A percentile compares a stretch with the other conserved stretches of the same genome.
Evolutionary conservation across 306 rosid species (phyloP).

Genomic region (Ormosia emarginata): DNA sequence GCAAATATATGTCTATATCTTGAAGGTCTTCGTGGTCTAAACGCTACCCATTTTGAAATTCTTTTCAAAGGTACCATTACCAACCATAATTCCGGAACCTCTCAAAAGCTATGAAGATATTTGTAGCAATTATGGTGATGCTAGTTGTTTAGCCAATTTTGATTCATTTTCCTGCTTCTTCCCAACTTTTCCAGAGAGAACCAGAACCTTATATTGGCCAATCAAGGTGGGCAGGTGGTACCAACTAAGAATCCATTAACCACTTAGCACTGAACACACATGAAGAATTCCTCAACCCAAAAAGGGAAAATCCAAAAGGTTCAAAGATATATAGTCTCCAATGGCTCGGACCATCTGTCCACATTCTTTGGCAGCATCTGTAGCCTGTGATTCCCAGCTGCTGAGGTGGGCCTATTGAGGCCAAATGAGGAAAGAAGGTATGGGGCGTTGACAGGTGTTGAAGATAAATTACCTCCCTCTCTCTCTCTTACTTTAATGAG

Average conservation of each 20-base stretch:
- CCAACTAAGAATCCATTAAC: neutral
- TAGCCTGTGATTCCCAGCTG: neutral
- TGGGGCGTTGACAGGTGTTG: slow-evolving; percentile 55
- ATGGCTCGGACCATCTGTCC: neutral
- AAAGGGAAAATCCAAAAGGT: slow-evolving; percentile 31
- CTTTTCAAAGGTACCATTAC: slow-evolving; percentile 26
- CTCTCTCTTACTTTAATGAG: neutral
- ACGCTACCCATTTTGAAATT: slow-evolving; percentile 24
- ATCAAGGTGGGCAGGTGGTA: slow-evolving; percentile 16
- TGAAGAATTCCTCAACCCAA: slow-evolving; percentile 29
- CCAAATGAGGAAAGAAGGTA: slow-evolving; percentile 32
- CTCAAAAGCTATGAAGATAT: slow-evolving; percentile 7
- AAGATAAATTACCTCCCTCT: neutral
- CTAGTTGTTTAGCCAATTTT: neutral
- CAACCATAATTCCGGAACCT: neutral
- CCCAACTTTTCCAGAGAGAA: neutral
- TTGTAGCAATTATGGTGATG: neutral
- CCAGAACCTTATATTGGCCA: slow-evolving; percentile 25
- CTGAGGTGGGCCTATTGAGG: neutral
- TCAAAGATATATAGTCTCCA: neutral
- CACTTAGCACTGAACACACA: neutral
- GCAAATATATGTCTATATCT: neutral
- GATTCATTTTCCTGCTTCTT: neutral
- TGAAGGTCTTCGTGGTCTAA: slow-evolving; percentile 8
- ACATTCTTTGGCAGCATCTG: neutral